A percentile compares a stretch with the other conserved stretches of the same genome.
These are phyloP conservation scores for Persicaria tinctoria DNA, from an alignment of 148 eudicot species.

Conservation along the genomic window DNA sequence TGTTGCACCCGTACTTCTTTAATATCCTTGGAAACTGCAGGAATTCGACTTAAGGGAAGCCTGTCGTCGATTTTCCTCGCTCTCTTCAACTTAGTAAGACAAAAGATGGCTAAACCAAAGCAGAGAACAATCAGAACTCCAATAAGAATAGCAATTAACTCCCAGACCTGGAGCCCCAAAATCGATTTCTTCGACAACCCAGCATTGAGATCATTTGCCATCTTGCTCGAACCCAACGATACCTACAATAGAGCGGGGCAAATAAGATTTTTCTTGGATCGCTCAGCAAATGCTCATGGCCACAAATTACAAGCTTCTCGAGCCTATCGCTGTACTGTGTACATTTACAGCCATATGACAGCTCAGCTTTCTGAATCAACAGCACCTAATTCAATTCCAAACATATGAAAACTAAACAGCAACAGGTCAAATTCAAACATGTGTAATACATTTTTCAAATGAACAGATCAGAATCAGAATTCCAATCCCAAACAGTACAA, in stretches of 20 bases:
- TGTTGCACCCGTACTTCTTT: slow-evolving; percentile 55
- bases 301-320: not conserved
- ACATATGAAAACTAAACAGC: not conserved
- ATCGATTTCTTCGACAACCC: slow-evolving; percentile 31
- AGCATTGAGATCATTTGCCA: slow-evolving; percentile 41
- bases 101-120: slow-evolving; percentile 33
- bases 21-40: slow-evolving; percentile 53
- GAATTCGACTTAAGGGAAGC: slow-evolving; percentile 48
- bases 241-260: slow-evolving; percentile 16
- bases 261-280: slow-evolving; percentile 1
- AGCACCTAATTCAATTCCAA: not conserved
- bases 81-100: slow-evolving; percentile 54
- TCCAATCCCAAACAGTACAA: not conserved
- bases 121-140: slow-evolving; percentile 39
- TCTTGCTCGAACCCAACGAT: slow-evolving; percentile 19
- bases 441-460: not conserved
- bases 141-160: slow-evolving; percentile 44
- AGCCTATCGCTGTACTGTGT: not conserved
- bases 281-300: not conserved
- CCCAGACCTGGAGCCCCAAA: slow-evolving; percentile 54
- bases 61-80: slow-evolving; percentile 31
- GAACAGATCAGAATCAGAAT: not conserved
- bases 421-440: slow-evolving; percentile 6
- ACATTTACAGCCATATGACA: slow-evolving; percentile 5
- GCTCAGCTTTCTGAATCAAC: slow-evolving; percentile 4